phyloP scores from a whole-genome alignment of 2,329 filamentous ascomycete species.

The Neonectria faginata region DNA sequence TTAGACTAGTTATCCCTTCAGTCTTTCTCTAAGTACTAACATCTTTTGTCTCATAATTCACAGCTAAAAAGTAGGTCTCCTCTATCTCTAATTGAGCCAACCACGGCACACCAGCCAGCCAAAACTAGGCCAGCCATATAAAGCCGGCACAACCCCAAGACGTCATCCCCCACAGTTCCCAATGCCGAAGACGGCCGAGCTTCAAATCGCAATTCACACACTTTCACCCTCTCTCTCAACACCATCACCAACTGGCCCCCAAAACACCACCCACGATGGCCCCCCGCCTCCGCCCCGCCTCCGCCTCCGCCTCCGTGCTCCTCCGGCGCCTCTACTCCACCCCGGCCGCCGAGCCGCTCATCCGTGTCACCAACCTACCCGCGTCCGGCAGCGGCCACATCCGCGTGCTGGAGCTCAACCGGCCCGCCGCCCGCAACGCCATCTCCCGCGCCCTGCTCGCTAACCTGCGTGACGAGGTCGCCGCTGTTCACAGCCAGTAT shows the following conservation, averaged over 20 bases:
- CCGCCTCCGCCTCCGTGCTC: constrained; percentile 36
- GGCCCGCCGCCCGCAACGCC: constrained; percentile 87
- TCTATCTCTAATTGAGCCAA: neutral
- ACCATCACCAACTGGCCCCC: constrained; percentile 10
- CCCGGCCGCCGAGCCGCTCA: constrained; percentile 61
- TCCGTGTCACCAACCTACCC: constrained; percentile 80
- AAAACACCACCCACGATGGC: constrained; percentile 44
- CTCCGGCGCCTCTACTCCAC: constrained; percentile 57
- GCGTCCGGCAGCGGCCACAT: constrained; percentile 86
- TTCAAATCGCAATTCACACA: neutral
- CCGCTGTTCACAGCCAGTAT: constrained; percentile 75
- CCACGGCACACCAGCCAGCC: constrained; percentile 14
- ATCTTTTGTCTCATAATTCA: too few species aligned
- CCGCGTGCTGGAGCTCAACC: constrained; percentile 87
- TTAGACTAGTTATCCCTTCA: too few species aligned
- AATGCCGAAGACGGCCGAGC: neutral
- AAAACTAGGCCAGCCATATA: constrained; percentile 15
- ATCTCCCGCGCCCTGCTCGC: constrained; percentile 83
- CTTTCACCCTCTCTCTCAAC: neutral
- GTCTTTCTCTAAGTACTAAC: too few species aligned
- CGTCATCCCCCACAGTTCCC: constrained; percentile 19
- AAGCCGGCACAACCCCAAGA: constrained; percentile 30
- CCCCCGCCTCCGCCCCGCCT: constrained; percentile 45
- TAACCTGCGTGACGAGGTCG: constrained; percentile 77
- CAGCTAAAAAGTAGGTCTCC: too few species aligned